Evolutionary conservation across 1,284 basidiomycete species (phyloP), one percentile per base, ranked within the genome.

Genomic region (Mycocalia duriaeana): DNA sequence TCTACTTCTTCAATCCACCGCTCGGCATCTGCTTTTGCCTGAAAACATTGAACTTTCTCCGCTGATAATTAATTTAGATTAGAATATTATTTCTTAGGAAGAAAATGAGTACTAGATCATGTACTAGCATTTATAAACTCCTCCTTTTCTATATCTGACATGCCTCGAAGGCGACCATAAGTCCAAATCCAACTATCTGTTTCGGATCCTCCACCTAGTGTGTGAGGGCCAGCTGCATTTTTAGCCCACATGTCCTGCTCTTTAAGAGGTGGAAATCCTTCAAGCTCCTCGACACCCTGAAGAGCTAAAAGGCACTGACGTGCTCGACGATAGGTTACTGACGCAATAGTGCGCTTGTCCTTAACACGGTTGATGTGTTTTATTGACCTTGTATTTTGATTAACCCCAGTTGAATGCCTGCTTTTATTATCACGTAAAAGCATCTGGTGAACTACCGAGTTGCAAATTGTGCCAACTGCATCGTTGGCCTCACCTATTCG

Each of bases 401-500:
- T n/a, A 31, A 31, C 28, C 8, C 28, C 28, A 8, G 8, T 8
- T 31, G 28, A 8, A 31, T 31, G 8, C n/a, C 28, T 31, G 28
- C n/a, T 8, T 31, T 31, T 31, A n/a, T 8, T 31, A 8, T 31
- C 28, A 31, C n/a, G 28, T 8, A 31, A n/a, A n/a, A 31, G 28
- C 28, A 31, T 31, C n/a, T 31, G n/a, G n/a, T 31, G 28, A n/a
- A 31, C n/a, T 31, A n/a, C 28, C 13, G 7, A 13, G 19, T 39
- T 16, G 20, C 42, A 43, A 8, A 43, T n/a, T 25, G 42, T 28
- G 5, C 22, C 23, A 18, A 43, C 42, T 6, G 48, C 51, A 36
- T 56, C 54, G 45, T 53, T 42, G 8, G 54, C 54, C 26, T 53
- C 37, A 18, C 53, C 53, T 34, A 51, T 49, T 2, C 46, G 46